Evolutionary conservation across 2,329 filamentous ascomycete species (phyloP).

Genomic region (Colletotrichum godetiae): DNA sequence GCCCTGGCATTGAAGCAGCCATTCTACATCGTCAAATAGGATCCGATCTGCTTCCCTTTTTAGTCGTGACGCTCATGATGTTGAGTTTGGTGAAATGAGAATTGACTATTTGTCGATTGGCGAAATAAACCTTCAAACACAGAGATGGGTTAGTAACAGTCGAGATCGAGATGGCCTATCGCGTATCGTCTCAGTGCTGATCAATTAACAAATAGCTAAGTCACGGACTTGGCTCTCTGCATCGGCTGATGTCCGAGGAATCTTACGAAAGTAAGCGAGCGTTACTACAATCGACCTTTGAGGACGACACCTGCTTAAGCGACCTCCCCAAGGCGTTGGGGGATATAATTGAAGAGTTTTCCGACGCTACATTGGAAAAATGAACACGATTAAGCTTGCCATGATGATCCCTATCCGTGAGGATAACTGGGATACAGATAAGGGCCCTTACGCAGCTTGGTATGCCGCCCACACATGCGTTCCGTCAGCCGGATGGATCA

Average conservation of each 20-base stretch:
- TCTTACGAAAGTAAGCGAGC: not conserved
- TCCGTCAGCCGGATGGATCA: not conserved
- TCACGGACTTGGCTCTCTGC: too few species aligned
- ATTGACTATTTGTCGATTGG: too few species aligned
- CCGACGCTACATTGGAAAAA: not conserved
- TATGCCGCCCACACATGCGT: not conserved
- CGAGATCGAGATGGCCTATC: too few species aligned
- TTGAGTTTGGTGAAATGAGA: too few species aligned
- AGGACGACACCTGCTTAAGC: not conserved
- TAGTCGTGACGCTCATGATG: not conserved
- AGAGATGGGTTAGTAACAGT: too few species aligned
- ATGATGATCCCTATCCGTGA: not conserved
- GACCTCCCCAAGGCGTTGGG: too few species aligned
- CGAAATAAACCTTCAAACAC: too few species aligned
- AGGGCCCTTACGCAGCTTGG: not conserved
- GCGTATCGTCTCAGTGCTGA: too few species aligned
- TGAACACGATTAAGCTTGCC: not conserved
- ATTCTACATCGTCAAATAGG: not conserved
- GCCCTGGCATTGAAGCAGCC: not conserved
- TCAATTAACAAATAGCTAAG: too few species aligned
- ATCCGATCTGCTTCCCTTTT: not conserved
- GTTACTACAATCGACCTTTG: not conserved
- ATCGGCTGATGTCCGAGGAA: too few species aligned
- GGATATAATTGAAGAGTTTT: too few species aligned
- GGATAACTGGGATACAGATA: not conserved